Evolutionary conservation across 2,329 filamentous ascomycete genomes (phyloP).

Genomic region (Fusarium aywerte): DNA sequence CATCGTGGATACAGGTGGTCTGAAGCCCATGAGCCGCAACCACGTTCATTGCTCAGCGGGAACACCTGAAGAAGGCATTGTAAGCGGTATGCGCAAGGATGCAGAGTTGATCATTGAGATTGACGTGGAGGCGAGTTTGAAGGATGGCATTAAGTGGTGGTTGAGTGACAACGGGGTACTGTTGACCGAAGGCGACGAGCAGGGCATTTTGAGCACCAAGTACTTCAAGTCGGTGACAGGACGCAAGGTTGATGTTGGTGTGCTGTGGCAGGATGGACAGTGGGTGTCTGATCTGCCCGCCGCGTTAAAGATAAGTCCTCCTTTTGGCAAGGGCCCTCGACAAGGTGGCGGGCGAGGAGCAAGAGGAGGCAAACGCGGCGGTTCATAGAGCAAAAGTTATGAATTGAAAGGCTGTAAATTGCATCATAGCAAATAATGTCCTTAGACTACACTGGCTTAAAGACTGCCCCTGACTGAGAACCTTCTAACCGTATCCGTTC

Average conservation of each 20-base stretch:
- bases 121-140: conserved; percentile 74
- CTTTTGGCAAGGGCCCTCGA: conserved; percentile 61
- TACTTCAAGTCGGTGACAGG: conserved; percentile 80
- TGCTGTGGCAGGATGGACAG: conserved; percentile 77
- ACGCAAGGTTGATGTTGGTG: conserved; percentile 66
- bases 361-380: conserved; percentile 33
- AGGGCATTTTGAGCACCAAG: conserved; percentile 70
- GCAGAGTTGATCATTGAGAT: conserved; percentile 83
- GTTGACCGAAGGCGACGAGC: conserved; percentile 68
- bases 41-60: conserved; percentile 92
- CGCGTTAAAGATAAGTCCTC: conserved; percentile 61
- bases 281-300: conserved; percentile 74
- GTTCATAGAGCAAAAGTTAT: conserved; percentile 13
- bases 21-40: conserved; percentile 83
- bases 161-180: conserved; percentile 81
- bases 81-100: conserved; percentile 83
- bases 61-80: conserved; percentile 69
- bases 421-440: not conserved
- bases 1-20: conserved; percentile 80
- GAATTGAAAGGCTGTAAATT: not conserved
- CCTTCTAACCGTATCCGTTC: not conserved
- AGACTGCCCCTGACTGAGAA: not conserved
- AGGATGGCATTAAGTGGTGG: conserved; percentile 77
- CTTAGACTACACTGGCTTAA: not conserved
- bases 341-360: conserved; percentile 55